Evolutionary conservation across 495 filamentous ascomycete species (phyloP).

Genomic region (Aspergillus campestris): DNA sequence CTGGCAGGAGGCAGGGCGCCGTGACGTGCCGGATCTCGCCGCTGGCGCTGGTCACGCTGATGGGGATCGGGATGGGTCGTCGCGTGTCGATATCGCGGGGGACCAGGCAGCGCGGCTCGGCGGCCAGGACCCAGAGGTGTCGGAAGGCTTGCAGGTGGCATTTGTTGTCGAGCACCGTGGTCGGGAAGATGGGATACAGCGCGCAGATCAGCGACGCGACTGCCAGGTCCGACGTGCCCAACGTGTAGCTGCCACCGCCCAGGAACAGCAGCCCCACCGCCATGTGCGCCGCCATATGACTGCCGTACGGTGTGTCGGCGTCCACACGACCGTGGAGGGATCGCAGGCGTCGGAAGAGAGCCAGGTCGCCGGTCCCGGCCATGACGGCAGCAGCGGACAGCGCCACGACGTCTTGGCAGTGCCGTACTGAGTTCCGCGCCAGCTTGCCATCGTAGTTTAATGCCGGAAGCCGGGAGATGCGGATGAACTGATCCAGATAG

Average conservation of each 20-base stretch:
- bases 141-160: constrained; percentile 95
- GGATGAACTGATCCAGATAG: constrained; percentile 82
- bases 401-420: constrained; percentile 81
- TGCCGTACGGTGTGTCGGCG: constrained; percentile 78
- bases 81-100: constrained; percentile 75
- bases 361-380: constrained; percentile 88
- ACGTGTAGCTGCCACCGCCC: constrained; percentile 82
- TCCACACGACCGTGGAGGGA: constrained; percentile 84
- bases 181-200: constrained; percentile 90
- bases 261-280: constrained; percentile 88
- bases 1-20: constrained; percentile 80
- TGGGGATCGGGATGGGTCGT: constrained; percentile 64
- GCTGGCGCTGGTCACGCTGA: constrained; percentile 47
- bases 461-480: constrained; percentile 60
- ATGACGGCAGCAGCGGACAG: constrained; percentile 81
- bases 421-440: constrained; percentile 70
- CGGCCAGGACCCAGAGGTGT: constrained; percentile 93
- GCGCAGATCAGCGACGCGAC: constrained; percentile 80
- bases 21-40: constrained; percentile 34
- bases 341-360: constrained; percentile 80
- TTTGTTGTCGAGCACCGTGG: constrained; percentile 81
- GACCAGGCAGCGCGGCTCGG: constrained; percentile 81
- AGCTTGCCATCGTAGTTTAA: constrained; percentile 72
- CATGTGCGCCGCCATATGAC: constrained; percentile 86
- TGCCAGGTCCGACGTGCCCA: constrained; percentile 82